A percentile compares a stretch with the other conserved stretches of the same genome.
Conservation (phyloP, 768 basidiomycete genomes). For the Leccinum disarticulatum region DNA sequence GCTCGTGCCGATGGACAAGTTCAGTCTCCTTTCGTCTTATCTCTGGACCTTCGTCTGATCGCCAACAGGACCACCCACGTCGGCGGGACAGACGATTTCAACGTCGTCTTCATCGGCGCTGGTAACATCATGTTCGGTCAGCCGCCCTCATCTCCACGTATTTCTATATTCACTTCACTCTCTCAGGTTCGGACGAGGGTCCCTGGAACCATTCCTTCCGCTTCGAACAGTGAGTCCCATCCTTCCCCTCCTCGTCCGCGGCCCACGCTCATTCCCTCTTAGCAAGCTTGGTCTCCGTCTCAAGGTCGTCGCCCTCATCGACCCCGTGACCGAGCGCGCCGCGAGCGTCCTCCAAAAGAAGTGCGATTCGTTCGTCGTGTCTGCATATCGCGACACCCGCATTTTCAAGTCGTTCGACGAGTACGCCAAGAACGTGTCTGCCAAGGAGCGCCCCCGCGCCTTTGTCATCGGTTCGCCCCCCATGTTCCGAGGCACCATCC, state of each 20-base stretch:
- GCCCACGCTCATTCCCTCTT: conserved; percentile 13
- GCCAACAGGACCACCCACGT: conserved; percentile 46
- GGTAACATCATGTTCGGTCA: conserved; percentile 98
- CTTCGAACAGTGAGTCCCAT: conserved; percentile 69
- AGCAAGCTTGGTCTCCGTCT: conserved; percentile 95
- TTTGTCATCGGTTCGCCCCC: conserved; percentile 92
- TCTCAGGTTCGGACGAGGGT: conserved; percentile 77
- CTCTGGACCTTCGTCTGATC: conserved; percentile 8
- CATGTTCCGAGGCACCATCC: conserved; percentile 81
- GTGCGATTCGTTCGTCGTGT: conserved; percentile 88
- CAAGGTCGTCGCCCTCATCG: conserved; percentile 93
- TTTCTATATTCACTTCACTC: conserved; percentile 1
- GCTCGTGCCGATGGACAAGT: conserved; percentile 83
- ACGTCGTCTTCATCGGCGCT: conserved; percentile 92
- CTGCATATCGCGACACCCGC: conserved; percentile 88
- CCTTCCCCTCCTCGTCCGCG: not conserved
- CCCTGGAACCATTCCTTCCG: conserved; percentile 95
- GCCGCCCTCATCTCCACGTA: conserved; percentile 11
- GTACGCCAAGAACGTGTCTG: conserved; percentile 68
- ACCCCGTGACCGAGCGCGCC: conserved; percentile 85
- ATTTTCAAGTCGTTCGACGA: conserved; percentile 85
- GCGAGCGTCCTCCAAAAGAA: conserved; percentile 81
- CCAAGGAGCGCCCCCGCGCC: conserved; percentile 70
- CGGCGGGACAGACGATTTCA: conserved; percentile 74
- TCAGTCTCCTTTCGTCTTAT: conserved; percentile 17